Percentiles rank a stretch among this genome's conserved stretches.
Evolutionary conservation across 208 protist genomes (phyloP).

Genomic region (Trypanosoma cruzi): DNA sequence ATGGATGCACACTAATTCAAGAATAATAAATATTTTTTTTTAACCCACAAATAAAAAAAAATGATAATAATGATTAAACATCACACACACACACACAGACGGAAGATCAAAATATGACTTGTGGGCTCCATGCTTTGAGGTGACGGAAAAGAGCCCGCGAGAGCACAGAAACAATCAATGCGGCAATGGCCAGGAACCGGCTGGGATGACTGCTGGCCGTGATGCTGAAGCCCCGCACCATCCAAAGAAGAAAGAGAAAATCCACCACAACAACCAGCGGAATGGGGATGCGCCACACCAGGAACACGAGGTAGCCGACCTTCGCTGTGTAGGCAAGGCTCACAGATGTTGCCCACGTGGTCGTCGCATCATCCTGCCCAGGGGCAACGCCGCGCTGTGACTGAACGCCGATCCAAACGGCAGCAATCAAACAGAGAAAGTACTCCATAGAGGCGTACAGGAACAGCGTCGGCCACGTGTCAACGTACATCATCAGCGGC

Average conservation of each 20-base stretch:
- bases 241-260: slow-evolving; percentile 65
- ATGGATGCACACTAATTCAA: not conserved
- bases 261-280: slow-evolving; percentile 68
- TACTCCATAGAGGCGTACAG: slow-evolving; percentile 63
- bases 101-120: slow-evolving; percentile 21
- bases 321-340: slow-evolving; percentile 60
- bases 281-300: slow-evolving; percentile 77
- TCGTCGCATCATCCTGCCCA: slow-evolving; percentile 36
- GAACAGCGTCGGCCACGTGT: slow-evolving; percentile 52
- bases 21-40: too few species aligned
- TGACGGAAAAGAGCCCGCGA: slow-evolving; percentile 58
- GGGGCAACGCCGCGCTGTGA: slow-evolving; percentile 20
- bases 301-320: slow-evolving; percentile 67
- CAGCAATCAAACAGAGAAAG: slow-evolving; percentile 45
- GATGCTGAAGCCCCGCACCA: slow-evolving; percentile 51
- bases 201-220: slow-evolving; percentile 11
- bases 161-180: slow-evolving; percentile 33
- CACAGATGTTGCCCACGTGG: slow-evolving; percentile 54
- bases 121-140: slow-evolving; percentile 59
- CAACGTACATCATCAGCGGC: slow-evolving; percentile 49
- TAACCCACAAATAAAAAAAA: not conserved
- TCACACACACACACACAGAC: not conserved
- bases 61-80: not conserved
- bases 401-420: slow-evolving; percentile 51
- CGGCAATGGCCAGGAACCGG: slow-evolving; percentile 34